phyloP scores from a whole-genome alignment of 768 basidiomycete species.

The Auriscalpium orientale region DNA sequence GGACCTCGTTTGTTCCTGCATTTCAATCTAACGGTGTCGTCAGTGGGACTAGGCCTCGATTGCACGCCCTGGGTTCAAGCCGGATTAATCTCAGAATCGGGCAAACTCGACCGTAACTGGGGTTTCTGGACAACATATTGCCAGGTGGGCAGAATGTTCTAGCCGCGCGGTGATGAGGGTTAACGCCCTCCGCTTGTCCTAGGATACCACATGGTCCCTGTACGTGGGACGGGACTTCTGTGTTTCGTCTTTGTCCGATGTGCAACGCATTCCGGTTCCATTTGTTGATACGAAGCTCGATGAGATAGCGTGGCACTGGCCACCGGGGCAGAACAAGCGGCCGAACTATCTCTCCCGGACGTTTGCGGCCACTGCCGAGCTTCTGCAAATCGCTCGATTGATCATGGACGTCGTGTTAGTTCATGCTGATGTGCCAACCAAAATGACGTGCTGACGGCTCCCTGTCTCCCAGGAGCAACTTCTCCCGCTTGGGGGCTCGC shows the following conservation, averaged over 20 bases:
- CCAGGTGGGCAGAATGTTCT: conserved; percentile 29
- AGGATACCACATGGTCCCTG: conserved; percentile 60
- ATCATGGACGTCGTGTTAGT: conserved; percentile 13
- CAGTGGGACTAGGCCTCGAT: conserved; percentile 52
- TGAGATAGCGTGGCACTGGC: conserved; percentile 37
- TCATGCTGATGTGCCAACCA: too few species aligned
- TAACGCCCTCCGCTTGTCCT: neutral
- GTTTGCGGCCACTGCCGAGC: conserved; percentile 11
- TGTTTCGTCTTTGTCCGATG: conserved; percentile 31
- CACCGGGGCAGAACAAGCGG: conserved; percentile 23
- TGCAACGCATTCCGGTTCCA: conserved; percentile 36
- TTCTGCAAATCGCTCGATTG: conserved; percentile 13
- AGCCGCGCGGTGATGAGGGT: neutral
- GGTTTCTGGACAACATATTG: conserved; percentile 51
- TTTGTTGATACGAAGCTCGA: conserved; percentile 45
- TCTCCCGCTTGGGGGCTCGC: conserved; percentile 7
- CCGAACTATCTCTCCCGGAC: conserved; percentile 11
- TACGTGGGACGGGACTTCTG: conserved; percentile 59
- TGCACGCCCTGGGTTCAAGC: conserved; percentile 49
- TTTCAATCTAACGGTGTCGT: neutral
- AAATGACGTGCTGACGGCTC: too few species aligned
- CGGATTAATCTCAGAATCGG: conserved; percentile 42
- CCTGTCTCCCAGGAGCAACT: conserved; percentile 6
- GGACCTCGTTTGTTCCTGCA: neutral
- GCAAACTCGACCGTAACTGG: conserved; percentile 54